Evolutionary conservation across 179 eudicot genomes (phyloP).

Genomic region (Beta corolliflora): DNA sequence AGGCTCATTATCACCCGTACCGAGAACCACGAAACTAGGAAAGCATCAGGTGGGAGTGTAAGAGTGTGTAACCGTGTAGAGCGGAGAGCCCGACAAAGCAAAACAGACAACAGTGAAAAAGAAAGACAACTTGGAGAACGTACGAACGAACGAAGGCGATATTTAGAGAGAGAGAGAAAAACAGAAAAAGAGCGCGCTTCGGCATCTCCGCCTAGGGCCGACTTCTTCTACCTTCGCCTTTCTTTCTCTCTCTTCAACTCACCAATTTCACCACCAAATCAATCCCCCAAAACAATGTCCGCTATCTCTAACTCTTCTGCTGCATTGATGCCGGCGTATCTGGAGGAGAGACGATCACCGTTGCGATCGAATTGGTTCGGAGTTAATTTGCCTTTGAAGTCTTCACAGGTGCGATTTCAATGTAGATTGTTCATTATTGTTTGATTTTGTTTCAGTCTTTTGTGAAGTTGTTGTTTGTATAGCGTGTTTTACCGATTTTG

Average conservation of each 20-base stretch:
- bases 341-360: not conserved
- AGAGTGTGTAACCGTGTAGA: too few relatives aligned
- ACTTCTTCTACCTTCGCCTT: not conserved
- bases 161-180: not conserved
- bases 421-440: not conserved
- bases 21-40: too few relatives aligned
- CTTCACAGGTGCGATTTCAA: constrained; percentile 10
- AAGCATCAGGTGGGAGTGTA: too few relatives aligned
- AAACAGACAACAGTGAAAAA: too few relatives aligned
- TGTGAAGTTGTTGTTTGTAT: not conserved
- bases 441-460: not conserved
- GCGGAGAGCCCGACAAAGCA: too few relatives aligned
- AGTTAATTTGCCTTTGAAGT: constrained; percentile 6
- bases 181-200: constrained; percentile 24
- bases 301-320: not conserved
- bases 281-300: constrained; percentile 6
- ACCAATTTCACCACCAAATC: not conserved
- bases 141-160: not conserved
- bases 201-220: constrained; percentile 24
- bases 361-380: constrained; percentile 21
- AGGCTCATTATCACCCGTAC: too few relatives aligned
- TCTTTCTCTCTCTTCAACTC: not conserved
- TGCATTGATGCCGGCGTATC: not conserved
- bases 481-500: not conserved
- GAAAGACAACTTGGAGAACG: not conserved